These are phyloP conservation scores for Elongisporangium prolatum DNA, from an alignment of 352 stramenopile genomes.

Conservation along the genomic window DNA sequence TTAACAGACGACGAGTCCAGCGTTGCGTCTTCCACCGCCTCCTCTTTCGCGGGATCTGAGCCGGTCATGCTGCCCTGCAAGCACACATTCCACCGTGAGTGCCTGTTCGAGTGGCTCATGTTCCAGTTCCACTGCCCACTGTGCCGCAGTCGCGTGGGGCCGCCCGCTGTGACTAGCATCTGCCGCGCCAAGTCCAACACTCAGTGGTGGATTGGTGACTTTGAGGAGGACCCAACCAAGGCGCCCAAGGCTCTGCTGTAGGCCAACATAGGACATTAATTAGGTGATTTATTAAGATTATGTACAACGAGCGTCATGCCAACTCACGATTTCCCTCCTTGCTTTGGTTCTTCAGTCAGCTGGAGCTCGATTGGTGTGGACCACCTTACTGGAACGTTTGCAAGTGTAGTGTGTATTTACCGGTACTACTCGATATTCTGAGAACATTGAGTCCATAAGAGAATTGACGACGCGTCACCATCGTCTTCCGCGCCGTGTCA, in stretches of 20 bases:
- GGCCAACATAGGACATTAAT: background rate
- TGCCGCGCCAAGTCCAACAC: constrained; percentile 48
- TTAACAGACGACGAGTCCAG: constrained; percentile 15
- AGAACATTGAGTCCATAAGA: background rate
- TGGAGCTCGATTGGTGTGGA: background rate
- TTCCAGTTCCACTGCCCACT: constrained; percentile 71
- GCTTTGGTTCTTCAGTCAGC: background rate
- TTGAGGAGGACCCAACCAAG: constrained; percentile 46
- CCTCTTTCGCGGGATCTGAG: constrained; percentile 6
- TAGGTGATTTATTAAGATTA: background rate
- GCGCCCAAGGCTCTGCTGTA: background rate
- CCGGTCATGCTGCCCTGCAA: constrained; percentile 48
- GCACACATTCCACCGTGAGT: constrained; percentile 69
- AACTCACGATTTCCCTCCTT: background rate
- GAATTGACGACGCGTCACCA: too few relatives aligned
- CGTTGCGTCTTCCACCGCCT: constrained; percentile 6
- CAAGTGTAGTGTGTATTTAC: too few relatives aligned
- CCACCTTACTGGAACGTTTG: too few relatives aligned
- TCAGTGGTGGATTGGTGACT: constrained; percentile 68
- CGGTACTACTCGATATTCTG: background rate
- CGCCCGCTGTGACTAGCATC: constrained; percentile 51
- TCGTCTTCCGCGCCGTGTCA: too few relatives aligned
- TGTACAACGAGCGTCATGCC: background rate
- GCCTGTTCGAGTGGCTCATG: constrained; percentile 70
- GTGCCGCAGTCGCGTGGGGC: constrained; percentile 49